Conservation (phyloP, 306 rosid genomes). For the Trifolium subterraneum region DNA sequence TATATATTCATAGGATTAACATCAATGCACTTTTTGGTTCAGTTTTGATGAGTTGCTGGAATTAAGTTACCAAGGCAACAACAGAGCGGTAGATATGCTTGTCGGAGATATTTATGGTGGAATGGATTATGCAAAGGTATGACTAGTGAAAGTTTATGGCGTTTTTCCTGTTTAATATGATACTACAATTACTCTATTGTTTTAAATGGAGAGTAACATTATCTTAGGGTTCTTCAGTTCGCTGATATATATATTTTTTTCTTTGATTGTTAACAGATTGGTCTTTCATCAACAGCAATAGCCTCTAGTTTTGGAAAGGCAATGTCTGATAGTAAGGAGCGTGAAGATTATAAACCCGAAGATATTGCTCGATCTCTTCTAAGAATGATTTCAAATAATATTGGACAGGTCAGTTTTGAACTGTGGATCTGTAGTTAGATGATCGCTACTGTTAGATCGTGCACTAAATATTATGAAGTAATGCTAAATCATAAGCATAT, state of each 20-base stretch:
- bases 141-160: constrained; percentile 31
- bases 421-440: constrained; percentile 5
- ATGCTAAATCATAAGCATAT: constrained; percentile 4
- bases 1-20: constrained; percentile 28
- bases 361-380: constrained; percentile 93
- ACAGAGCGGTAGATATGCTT: constrained; percentile 92
- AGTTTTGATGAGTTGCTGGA: constrained; percentile 97
- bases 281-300: constrained; percentile 84
- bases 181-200: constrained; percentile 19
- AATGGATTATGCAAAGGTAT: constrained; percentile 84
- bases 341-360: constrained; percentile 80
- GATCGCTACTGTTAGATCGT: not conserved
- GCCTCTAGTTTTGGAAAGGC: constrained; percentile 99
- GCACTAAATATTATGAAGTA: constrained; percentile 15
- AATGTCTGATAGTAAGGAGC: constrained; percentile 74
- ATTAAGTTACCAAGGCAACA: constrained; percentile 86
- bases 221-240: constrained; percentile 34
- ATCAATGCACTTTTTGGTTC: constrained; percentile 42
- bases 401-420: constrained; percentile 80
- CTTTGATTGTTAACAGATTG: constrained; percentile 61
- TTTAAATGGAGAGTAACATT: constrained; percentile 29
- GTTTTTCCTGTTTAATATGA: constrained; percentile 28
- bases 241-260: constrained; percentile 31
- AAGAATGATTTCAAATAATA: constrained; percentile 92
- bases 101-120: constrained; percentile 98